Evolutionary conservation across 371 early-diverging fungal genomes (phyloP).

Genomic region (Blastocladiella emersonii): DNA sequence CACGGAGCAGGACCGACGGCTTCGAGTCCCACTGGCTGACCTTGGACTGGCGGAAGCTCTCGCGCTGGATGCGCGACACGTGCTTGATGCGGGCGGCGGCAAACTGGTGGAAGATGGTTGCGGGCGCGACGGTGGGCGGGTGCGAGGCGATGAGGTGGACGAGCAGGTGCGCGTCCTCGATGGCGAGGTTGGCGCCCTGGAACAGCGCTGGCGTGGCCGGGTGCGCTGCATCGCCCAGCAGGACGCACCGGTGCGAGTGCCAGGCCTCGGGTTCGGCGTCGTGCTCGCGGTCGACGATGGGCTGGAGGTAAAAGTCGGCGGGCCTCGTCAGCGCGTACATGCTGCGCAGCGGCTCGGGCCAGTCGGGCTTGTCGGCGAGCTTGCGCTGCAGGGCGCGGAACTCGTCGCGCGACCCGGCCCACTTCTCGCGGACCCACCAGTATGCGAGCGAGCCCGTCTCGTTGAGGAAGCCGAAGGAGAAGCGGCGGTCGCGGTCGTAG

Average conservation of each 20-base stretch:
- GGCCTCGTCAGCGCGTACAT: neutral
- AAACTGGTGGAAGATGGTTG: neutral
- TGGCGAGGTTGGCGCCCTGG: neutral
- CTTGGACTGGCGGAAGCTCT: neutral
- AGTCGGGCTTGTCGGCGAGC: neutral
- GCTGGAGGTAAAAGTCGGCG: neutral
- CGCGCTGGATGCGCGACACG: neutral
- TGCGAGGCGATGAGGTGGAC: neutral
- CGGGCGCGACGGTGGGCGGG: neutral
- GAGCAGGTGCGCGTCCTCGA: neutral
- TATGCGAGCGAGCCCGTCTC: neutral
- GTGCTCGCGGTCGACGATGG: neutral
- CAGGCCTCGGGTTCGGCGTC: neutral
- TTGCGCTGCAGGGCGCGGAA: neutral
- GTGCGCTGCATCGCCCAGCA: neutral
- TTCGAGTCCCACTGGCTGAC: neutral
- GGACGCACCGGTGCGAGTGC: neutral
- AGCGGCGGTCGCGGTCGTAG: neutral
- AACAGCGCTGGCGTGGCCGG: neutral
- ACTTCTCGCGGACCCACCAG: neutral
- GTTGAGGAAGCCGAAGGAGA: neutral
- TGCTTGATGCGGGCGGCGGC: neutral
- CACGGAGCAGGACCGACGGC: neutral
- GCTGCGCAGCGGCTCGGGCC: constrained; percentile 2
- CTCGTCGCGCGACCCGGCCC: neutral